These are phyloP conservation scores for Pterocarpus macrocarpus DNA, from an alignment of 306 rosid species.

Conservation along the genomic window DNA sequence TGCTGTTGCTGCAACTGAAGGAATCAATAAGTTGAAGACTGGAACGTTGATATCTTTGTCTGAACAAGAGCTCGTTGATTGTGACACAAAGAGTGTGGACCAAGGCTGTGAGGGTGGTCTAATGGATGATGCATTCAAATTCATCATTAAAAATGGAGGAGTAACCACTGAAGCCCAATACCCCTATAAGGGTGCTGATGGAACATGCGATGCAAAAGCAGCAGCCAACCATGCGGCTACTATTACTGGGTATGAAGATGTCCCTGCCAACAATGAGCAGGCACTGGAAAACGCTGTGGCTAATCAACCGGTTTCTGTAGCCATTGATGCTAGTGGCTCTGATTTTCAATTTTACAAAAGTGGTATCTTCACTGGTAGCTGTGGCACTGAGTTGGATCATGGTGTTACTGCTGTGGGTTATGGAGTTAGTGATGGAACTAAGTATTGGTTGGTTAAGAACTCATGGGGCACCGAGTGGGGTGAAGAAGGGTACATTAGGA, in stretches of 20 bases:
- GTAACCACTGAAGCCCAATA: constrained; percentile 51
- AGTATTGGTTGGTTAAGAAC: constrained; percentile 65
- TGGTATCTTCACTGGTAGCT: constrained; percentile 59
- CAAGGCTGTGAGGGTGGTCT: constrained; percentile 58
- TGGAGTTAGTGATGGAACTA: constrained; percentile 47
- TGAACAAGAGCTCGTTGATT: constrained; percentile 61
- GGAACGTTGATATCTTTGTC: constrained; percentile 51
- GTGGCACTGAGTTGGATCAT: constrained; percentile 57
- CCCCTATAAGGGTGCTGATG: constrained; percentile 51
- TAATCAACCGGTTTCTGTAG: constrained; percentile 56
- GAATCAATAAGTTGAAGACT: constrained; percentile 38
- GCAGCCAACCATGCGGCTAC: constrained; percentile 28
- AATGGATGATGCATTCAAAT: constrained; percentile 60
- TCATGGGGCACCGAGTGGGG: constrained; percentile 65
- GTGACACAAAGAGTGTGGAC: constrained; percentile 53
- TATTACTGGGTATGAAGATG: constrained; percentile 49
- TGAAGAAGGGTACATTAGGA: constrained; percentile 58
- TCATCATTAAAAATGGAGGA: constrained; percentile 50
- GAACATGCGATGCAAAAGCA: constrained; percentile 41
- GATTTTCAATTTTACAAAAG: constrained; percentile 49
- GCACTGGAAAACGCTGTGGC: constrained; percentile 54
- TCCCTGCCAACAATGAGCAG: constrained; percentile 48
- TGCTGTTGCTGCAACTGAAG: constrained; percentile 60
- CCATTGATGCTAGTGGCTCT: constrained; percentile 57
- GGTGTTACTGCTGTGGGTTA: constrained; percentile 60